Conservation (phyloP, 345 rosid species). For the Euphorbia tirucalli region DNA sequence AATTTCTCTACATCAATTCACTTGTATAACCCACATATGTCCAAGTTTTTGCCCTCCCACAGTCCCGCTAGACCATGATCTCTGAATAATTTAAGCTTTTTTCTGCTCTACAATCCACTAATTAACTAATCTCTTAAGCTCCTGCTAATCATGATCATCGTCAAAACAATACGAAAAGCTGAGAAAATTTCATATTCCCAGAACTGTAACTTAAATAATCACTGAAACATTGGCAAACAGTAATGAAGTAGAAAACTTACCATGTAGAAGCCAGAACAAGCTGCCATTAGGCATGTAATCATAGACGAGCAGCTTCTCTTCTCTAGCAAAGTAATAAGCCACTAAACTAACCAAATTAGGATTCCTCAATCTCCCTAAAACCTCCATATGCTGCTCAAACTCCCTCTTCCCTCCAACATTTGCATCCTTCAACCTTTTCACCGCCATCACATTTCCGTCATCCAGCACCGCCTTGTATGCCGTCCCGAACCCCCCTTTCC, state of each 20-base stretch:
- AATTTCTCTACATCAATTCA: too few relatives aligned
- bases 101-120: slow-evolving; percentile 1
- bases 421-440: slow-evolving; percentile 81
- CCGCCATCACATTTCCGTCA: slow-evolving; percentile 80
- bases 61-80: too few relatives aligned
- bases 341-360: slow-evolving; percentile 62
- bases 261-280: slow-evolving; percentile 93
- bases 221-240: too few relatives aligned
- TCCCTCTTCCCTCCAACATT: slow-evolving; percentile 60
- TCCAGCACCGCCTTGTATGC: slow-evolving; percentile 91
- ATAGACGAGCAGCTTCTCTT: slow-evolving; percentile 81
- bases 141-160: background rate
- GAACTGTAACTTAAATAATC: too few relatives aligned
- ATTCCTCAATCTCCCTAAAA: slow-evolving; percentile 70
- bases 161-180: too few relatives aligned
- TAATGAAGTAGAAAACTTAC: slow-evolving; percentile 23
- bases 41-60: too few relatives aligned
- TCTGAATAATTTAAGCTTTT: background rate
- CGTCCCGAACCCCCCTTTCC: slow-evolving; percentile 90
- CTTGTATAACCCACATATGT: too few relatives aligned
- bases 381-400: slow-evolving; percentile 87
- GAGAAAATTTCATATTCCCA: too few relatives aligned
- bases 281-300: slow-evolving; percentile 89
- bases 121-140: slow-evolving; percentile 4
- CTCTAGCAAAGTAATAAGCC: slow-evolving; percentile 86